phyloP scores from a whole-genome alignment of 83 land plant species.

The Isoetes engelmannii region DNA sequence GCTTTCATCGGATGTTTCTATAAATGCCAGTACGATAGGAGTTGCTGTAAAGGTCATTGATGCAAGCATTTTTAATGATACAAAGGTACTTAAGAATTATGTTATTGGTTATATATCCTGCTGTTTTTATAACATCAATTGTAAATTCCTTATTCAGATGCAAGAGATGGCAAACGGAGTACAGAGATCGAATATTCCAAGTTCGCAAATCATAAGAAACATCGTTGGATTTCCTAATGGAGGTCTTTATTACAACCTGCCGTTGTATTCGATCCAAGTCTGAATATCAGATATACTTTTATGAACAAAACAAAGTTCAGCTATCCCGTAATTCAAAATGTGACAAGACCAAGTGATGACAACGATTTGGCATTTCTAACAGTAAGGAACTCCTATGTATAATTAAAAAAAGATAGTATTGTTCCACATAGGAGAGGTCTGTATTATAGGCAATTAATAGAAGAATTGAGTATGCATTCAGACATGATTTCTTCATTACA shows the following conservation, averaged over 20 bases:
- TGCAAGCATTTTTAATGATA: slow-evolving; percentile 16
- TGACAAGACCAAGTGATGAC: slow-evolving; percentile 19
- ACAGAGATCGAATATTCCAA: slow-evolving; percentile 17
- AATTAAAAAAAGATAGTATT: too few species aligned
- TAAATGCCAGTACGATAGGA: slow-evolving; percentile 20
- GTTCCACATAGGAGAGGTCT: too few species aligned
- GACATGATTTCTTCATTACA: background rate
- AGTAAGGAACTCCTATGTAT: slow-evolving; percentile 16
- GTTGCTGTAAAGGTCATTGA: slow-evolving; percentile 16
- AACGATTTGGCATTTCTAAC: slow-evolving; percentile 30
- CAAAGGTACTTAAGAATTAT: slow-evolving; percentile 14
- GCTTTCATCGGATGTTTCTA: slow-evolving; percentile 14
- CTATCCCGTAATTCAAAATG: slow-evolving; percentile 11
- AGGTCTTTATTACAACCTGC: slow-evolving; percentile 10
- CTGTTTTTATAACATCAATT: background rate
- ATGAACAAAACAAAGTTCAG: slow-evolving; percentile 16
- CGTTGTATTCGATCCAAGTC: slow-evolving; percentile 20
- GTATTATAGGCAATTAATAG: too few species aligned
- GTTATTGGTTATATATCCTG: background rate
- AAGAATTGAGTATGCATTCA: too few species aligned
- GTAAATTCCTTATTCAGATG: slow-evolving; percentile 5
- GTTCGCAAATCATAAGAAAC: slow-evolving; percentile 14
- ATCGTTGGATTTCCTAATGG: slow-evolving; percentile 26
- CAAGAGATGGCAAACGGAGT: slow-evolving; percentile 21
- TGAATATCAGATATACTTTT: slow-evolving; percentile 16